Conservation (phyloP, 2,329 filamentous ascomycete species). For the Magnaporthiopsis incrustans region DNA sequence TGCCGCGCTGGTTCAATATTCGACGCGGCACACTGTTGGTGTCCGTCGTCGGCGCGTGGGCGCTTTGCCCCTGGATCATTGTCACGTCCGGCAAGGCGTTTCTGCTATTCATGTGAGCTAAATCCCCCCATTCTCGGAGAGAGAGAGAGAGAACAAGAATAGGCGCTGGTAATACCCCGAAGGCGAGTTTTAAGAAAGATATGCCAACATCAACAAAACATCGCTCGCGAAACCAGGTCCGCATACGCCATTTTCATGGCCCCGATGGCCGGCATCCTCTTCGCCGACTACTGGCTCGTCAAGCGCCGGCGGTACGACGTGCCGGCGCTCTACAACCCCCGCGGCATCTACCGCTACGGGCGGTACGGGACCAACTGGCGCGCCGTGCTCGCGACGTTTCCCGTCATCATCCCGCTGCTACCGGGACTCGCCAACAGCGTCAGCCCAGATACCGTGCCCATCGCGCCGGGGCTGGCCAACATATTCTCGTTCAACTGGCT, state of each 20-base stretch:
- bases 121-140: neutral
- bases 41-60: conserved; percentile 48
- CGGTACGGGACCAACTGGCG: conserved; percentile 17
- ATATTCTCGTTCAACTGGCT: conserved; percentile 61
- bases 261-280: conserved; percentile 32
- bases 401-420: conserved; percentile 21
- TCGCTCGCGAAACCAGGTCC: neutral
- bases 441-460: conserved; percentile 12
- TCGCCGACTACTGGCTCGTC: conserved; percentile 31
- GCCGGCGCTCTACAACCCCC: conserved; percentile 31
- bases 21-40: conserved; percentile 48
- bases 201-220: no score
- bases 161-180: neutral
- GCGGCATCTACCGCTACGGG: conserved; percentile 30
- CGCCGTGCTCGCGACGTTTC: conserved; percentile 16
- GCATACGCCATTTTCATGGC: conserved; percentile 23
- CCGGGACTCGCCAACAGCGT: conserved; percentile 21
- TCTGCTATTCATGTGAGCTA: conserved; percentile 58
- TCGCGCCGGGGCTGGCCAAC: conserved; percentile 35
- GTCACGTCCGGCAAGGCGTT: conserved; percentile 49
- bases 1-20: conserved; percentile 47
- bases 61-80: conserved; percentile 59
- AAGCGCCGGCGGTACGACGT: conserved; percentile 30
- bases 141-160: neutral
- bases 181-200: neutral